phyloP scores from a whole-genome alignment of 306 rosid species.

The Canavalia gladiata region DNA sequence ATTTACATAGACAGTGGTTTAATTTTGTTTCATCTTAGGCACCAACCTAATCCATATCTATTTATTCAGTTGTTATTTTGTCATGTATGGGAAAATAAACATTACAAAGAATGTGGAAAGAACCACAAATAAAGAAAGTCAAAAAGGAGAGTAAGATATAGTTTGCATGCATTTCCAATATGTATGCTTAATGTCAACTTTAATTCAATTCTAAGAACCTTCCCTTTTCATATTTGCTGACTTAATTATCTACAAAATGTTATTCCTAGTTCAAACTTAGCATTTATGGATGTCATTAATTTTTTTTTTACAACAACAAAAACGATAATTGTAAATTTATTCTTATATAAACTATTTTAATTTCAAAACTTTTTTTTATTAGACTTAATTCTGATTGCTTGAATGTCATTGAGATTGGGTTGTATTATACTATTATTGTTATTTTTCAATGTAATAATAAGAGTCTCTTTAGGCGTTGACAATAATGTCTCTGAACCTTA shows the following conservation, averaged over 20 bases:
- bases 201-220: constrained; percentile 17
- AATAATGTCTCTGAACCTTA: constrained; percentile 1
- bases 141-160: neutral
- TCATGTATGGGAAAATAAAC: neutral
- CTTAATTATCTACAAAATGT: neutral
- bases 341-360: too few relatives aligned
- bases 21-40: neutral
- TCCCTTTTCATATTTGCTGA: neutral
- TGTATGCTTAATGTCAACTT: constrained; percentile 20
- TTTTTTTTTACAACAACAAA: too few relatives aligned
- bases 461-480: constrained; percentile 22
- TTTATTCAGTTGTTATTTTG: neutral
- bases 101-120: neutral
- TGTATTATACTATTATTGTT: neutral
- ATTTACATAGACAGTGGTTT: neutral
- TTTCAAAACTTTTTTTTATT: too few relatives aligned
- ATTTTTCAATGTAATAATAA: neutral
- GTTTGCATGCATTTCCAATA: neutral
- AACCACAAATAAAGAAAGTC: neutral
- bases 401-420: neutral
- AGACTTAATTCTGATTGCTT: too few relatives aligned
- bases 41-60: neutral
- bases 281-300: neutral
- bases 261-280: neutral
- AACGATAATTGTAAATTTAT: too few relatives aligned